phyloP scores from a whole-genome alignment of 306 rosid genomes.

The Lupinus albus region DNA sequence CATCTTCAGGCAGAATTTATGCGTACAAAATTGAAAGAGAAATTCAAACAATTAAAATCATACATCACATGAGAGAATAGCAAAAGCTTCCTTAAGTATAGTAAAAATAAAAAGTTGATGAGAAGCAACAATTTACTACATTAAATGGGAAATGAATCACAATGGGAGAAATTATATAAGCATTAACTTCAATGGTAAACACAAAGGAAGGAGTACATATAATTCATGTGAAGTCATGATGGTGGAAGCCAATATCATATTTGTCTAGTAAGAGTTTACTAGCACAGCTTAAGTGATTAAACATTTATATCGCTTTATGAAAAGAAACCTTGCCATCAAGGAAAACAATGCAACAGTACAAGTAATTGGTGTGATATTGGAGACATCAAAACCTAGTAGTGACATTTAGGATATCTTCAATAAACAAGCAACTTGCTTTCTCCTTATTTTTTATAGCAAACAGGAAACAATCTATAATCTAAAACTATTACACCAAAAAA shows the following conservation, averaged over 20 bases:
- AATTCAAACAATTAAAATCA: slow-evolving; percentile 20
- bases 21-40: slow-evolving; percentile 9
- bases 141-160: slow-evolving; percentile 8
- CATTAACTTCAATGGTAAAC: slow-evolving; percentile 6
- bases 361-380: slow-evolving; percentile 13
- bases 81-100: neutral
- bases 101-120: neutral
- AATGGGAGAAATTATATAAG: neutral
- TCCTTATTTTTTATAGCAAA: slow-evolving; percentile 3
- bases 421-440: slow-evolving; percentile 8
- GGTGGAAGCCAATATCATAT: slow-evolving; percentile 4
- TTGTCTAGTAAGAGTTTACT: neutral
- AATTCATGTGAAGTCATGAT: neutral
- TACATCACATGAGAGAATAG: slow-evolving; percentile 6
- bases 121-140: neutral
- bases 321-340: neutral
- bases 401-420: slow-evolving; percentile 22
- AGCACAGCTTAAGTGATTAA: slow-evolving; percentile 1
- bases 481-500: neutral
- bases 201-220: slow-evolving; percentile 3
- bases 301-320: slow-evolving; percentile 13
- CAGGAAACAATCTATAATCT: neutral
- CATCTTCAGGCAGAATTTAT: neutral
- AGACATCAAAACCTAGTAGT: slow-evolving; percentile 28
- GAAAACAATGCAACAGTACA: slow-evolving; percentile 1